These are phyloP conservation scores for Jamesozyma lodderae DNA, from an alignment of 805 yeast genomes.

Conservation along the genomic window DNA sequence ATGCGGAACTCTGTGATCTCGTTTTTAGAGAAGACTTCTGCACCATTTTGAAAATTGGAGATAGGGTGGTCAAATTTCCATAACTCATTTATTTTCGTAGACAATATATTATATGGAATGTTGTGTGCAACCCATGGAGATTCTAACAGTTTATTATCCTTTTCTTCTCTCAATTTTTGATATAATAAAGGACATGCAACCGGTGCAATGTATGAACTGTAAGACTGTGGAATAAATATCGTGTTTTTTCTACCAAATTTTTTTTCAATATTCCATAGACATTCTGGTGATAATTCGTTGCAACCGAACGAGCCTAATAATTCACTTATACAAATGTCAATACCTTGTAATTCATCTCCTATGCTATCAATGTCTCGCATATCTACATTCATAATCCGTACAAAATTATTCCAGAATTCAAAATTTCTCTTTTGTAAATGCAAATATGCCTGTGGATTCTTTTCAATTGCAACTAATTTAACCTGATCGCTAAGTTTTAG, in stretches of 20 bases:
- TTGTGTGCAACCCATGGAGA: slow-evolving; percentile 39
- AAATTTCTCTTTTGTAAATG: slow-evolving; percentile 41
- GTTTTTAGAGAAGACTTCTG: slow-evolving; percentile 12
- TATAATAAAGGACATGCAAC: slow-evolving; percentile 49
- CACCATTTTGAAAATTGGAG: not conserved
- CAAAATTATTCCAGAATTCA: slow-evolving; percentile 43
- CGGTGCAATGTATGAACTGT: slow-evolving; percentile 58
- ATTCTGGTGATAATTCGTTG: slow-evolving; percentile 84
- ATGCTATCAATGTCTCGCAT: too few species aligned
- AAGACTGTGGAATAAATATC: slow-evolving; percentile 52
- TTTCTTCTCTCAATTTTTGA: slow-evolving; percentile 22
- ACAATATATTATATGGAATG: slow-evolving; percentile 36
- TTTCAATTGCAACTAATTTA: slow-evolving; percentile 58
- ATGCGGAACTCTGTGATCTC: slow-evolving; percentile 36
- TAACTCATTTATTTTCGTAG: slow-evolving; percentile 39
- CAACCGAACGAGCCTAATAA: slow-evolving; percentile 87
- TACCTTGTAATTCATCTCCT: slow-evolving; percentile 35
- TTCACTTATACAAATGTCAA: slow-evolving; percentile 67
- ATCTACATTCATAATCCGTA: slow-evolving; percentile 49
- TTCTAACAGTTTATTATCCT: slow-evolving; percentile 27
- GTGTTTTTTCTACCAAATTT: slow-evolving; percentile 36
- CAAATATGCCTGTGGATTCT: slow-evolving; percentile 52
- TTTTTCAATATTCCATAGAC: slow-evolving; percentile 40
- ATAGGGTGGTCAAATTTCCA: slow-evolving; percentile 59
- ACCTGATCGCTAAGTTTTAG: slow-evolving; percentile 20